phyloP scores from a whole-genome alignment of 2,329 filamentous ascomycete species.

The Cladophialophora carrionii region DNA sequence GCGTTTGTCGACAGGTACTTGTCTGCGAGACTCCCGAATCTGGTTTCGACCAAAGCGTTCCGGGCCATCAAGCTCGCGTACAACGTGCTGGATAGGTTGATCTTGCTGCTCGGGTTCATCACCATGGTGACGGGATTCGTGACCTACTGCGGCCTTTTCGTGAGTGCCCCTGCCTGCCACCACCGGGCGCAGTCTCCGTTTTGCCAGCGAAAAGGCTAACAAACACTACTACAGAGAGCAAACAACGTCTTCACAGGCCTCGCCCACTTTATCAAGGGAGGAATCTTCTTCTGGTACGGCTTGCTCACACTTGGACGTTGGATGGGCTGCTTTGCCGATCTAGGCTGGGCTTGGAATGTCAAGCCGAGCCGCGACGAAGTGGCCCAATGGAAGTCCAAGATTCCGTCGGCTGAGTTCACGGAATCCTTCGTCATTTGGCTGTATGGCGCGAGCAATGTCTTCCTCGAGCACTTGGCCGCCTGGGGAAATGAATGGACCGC shows the following conservation, averaged over 20 bases:
- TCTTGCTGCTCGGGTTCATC: slow-evolving; percentile 77
- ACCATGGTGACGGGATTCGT: slow-evolving; percentile 72
- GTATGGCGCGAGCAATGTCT: slow-evolving; percentile 88
- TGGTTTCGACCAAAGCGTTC: slow-evolving; percentile 49
- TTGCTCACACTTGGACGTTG: slow-evolving; percentile 84
- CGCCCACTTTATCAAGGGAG: slow-evolving; percentile 92
- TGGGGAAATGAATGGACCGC: slow-evolving; percentile 73
- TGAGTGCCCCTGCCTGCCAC: slow-evolving; percentile 54
- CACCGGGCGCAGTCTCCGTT: not conserved
- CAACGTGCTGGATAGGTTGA: slow-evolving; percentile 71
- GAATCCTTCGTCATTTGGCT: slow-evolving; percentile 89
- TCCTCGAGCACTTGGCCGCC: slow-evolving; percentile 81
- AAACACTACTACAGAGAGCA: slow-evolving; percentile 45
- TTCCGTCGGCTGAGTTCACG: slow-evolving; percentile 81
- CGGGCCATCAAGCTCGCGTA: slow-evolving; percentile 64
- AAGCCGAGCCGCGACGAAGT: slow-evolving; percentile 64
- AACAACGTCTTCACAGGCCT: slow-evolving; percentile 76
- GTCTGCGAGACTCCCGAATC: slow-evolving; percentile 56
- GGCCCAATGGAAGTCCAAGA: slow-evolving; percentile 61
- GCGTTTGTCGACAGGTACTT: slow-evolving; percentile 57
- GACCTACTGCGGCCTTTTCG: slow-evolving; percentile 81
- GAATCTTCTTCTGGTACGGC: slow-evolving; percentile 93
- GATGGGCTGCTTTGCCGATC: slow-evolving; percentile 85
- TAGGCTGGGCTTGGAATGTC: slow-evolving; percentile 95
- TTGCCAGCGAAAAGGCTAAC: slow-evolving; percentile 13